Conservation (phyloP, 192 early-diverging fungal species). For the Coemansia sp. region DNA sequence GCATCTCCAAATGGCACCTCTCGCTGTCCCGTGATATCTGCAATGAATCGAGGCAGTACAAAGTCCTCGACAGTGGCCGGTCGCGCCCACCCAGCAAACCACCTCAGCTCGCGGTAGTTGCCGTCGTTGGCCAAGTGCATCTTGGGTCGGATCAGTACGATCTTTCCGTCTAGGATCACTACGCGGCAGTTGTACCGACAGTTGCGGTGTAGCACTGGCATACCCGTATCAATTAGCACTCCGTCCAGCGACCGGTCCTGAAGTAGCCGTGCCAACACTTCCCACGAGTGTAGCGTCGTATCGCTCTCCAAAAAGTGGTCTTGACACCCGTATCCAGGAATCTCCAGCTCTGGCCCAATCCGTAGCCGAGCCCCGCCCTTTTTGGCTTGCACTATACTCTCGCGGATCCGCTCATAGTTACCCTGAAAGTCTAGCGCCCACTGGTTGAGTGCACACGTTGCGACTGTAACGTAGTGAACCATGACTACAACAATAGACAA, state of each 20-base stretch:
- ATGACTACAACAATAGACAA: slow-evolving; percentile 12
- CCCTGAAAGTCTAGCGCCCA: slow-evolving; percentile 98
- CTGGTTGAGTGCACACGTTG: slow-evolving; percentile 84
- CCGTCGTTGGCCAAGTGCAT: slow-evolving; percentile 96
- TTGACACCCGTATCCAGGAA: slow-evolving; percentile 97
- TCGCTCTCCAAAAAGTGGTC: slow-evolving; percentile 98
- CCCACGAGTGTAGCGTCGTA: slow-evolving; percentile 94
- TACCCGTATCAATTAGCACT: slow-evolving; percentile 94
- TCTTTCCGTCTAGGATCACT: slow-evolving; percentile 75
- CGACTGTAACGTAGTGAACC: slow-evolving; percentile 69
- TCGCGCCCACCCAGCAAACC: slow-evolving; percentile 90
- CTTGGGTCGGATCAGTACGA: slow-evolving; percentile 97
- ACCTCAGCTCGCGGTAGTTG: slow-evolving; percentile 96
- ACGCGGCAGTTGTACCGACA: slow-evolving; percentile 98
- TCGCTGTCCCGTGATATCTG: slow-evolving; percentile 76
- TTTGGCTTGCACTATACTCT: slow-evolving; percentile 86
- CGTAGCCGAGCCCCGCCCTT: slow-evolving; percentile 78
- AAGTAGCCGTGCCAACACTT: slow-evolving; percentile 81
- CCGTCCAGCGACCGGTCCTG: slow-evolving; percentile 64
- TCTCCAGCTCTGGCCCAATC: slow-evolving; percentile 95
- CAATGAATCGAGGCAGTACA: slow-evolving; percentile 80
- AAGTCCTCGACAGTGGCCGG: slow-evolving; percentile 70
- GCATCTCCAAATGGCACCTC: slow-evolving; percentile 82
- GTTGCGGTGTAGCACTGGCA: slow-evolving; percentile 93
- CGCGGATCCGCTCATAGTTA: slow-evolving; percentile 84